These are phyloP conservation scores for Herpetomonas tarakana DNA, from an alignment of 208 protist species.

Conservation along the genomic window DNA sequence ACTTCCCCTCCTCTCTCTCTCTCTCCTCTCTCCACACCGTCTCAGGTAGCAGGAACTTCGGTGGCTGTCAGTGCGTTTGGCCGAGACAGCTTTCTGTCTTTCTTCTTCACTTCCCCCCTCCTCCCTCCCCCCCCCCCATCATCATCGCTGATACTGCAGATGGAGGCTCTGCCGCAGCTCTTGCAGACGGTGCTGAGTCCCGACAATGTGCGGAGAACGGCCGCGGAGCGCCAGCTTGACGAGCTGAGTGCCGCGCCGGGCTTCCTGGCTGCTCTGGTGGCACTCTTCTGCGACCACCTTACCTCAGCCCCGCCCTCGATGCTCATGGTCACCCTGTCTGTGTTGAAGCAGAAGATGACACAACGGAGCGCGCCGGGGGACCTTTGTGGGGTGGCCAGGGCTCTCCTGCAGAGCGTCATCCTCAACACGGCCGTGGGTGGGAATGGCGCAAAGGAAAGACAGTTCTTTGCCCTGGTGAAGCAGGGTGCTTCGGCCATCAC, in stretches of 20 bases:
- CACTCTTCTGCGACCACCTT: slow-evolving; percentile 15
- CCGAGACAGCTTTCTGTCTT: too few species aligned
- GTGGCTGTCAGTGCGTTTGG: too few species aligned
- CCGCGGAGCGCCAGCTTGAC: slow-evolving; percentile 45
- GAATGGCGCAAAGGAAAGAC: too few species aligned
- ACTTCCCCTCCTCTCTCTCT: too few species aligned
- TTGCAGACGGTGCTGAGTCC: slow-evolving; percentile 37
- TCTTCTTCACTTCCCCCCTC: too few species aligned
- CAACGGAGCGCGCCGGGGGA: slow-evolving; percentile 4
- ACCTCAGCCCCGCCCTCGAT: not conserved
- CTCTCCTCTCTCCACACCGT: too few species aligned
- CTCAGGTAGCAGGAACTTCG: too few species aligned
- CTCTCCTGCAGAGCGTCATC: not conserved
- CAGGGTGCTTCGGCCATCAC: slow-evolving; percentile 6
- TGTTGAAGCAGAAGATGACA: slow-evolving; percentile 37
- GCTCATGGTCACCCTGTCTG: slow-evolving; percentile 35
- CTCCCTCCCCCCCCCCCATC: too few species aligned
- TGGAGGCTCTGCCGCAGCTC: slow-evolving; percentile 14
- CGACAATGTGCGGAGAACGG: slow-evolving; percentile 35
- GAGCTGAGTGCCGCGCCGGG: slow-evolving; percentile 14
- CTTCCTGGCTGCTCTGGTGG: slow-evolving; percentile 22
- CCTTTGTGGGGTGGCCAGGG: slow-evolving; percentile 12
- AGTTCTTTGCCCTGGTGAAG: slow-evolving; percentile 9
- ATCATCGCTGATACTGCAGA: too few species aligned
- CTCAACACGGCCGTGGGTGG: not conserved